phyloP scores from a whole-genome alignment of 352 stramenopile species.

The Phytopythium boreale region DNA sequence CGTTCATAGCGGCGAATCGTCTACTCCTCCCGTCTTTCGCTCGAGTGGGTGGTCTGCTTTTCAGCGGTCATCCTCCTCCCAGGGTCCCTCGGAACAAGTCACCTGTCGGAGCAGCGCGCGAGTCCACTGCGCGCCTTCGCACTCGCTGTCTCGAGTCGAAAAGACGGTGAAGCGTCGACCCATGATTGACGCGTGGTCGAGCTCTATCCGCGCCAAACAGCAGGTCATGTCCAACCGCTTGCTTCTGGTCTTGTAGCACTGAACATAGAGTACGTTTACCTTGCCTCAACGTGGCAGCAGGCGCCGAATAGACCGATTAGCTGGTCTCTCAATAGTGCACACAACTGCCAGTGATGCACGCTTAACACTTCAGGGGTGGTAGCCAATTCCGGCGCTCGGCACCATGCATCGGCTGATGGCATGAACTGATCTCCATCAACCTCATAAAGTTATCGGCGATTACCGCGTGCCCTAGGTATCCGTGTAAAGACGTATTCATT shows the following conservation, averaged over 20 bases:
- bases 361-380: too few relatives aligned
- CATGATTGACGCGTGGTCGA: neutral
- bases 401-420: too few relatives aligned
- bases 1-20: neutral
- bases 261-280: neutral
- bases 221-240: neutral
- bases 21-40: neutral
- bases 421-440: too few relatives aligned
- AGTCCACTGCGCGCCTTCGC: neutral
- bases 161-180: neutral
- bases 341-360: too few relatives aligned
- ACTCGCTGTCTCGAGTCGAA: neutral
- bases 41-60: constrained; percentile 2
- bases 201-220: neutral
- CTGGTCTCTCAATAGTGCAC: too few relatives aligned
- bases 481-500: too few relatives aligned
- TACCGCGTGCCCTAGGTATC: too few relatives aligned
- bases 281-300: too few relatives aligned
- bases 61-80: neutral
- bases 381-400: too few relatives aligned
- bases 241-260: neutral
- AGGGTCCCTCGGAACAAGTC: neutral
- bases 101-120: neutral
- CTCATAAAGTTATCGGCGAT: too few relatives aligned
- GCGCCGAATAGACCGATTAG: too few relatives aligned